A percentile compares a stretch with the other conserved stretches of the same genome.
Evolutionary conservation across 768 basidiomycete species (phyloP).

Genomic region (Pisolithus microcarpus): DNA sequence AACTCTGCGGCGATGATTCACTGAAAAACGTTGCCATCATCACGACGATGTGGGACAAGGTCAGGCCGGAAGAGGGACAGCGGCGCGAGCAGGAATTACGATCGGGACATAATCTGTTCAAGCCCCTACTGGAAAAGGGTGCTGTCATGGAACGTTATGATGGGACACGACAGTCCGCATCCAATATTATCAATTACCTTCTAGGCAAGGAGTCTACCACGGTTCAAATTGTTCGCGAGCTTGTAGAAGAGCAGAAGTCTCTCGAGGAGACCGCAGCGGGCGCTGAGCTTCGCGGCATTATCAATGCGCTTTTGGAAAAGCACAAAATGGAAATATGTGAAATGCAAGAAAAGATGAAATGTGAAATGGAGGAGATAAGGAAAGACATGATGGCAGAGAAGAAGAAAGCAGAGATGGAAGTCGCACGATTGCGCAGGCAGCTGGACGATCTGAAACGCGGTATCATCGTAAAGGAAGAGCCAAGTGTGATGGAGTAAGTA

Average conservation of each 20-base stretch:
- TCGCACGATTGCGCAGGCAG: background rate
- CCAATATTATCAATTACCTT: background rate
- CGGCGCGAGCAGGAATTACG: slow-evolving; percentile 24
- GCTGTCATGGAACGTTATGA: background rate
- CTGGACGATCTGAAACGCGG: background rate
- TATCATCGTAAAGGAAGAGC: too few species aligned
- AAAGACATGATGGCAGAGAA: background rate
- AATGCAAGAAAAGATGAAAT: background rate
- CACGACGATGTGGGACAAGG: slow-evolving; percentile 31
- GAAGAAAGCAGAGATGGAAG: background rate
- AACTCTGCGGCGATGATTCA: slow-evolving; percentile 18
- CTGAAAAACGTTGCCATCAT: slow-evolving; percentile 24
- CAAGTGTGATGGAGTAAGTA: background rate
- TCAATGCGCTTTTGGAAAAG: too few species aligned
- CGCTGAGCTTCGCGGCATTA: background rate
- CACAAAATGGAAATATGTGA: background rate
- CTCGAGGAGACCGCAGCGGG: background rate
- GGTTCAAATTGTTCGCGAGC: background rate
- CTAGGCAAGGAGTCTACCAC: background rate
- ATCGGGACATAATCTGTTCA: background rate
- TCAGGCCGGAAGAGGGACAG: slow-evolving; percentile 11
- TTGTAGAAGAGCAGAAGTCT: background rate
- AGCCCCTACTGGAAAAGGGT: slow-evolving; percentile 11
- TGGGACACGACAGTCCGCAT: background rate
- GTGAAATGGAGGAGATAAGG: background rate